phyloP scores from a whole-genome alignment of 108 stramenopile species.

The Discostella pseudostelligera region DNA sequence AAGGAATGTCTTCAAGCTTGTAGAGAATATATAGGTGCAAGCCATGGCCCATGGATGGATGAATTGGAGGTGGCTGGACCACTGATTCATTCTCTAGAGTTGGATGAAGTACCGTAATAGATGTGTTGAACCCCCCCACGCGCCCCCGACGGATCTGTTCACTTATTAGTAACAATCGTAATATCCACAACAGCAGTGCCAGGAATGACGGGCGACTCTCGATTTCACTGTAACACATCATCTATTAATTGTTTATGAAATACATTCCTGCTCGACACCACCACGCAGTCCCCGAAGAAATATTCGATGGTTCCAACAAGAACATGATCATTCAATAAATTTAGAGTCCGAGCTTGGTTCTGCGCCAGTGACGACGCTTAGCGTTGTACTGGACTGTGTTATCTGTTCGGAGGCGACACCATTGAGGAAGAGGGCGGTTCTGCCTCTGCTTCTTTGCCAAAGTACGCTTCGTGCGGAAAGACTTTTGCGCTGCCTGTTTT shows the following conservation, averaged over 20 bases:
- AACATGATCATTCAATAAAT: too few species aligned
- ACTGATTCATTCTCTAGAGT: too few species aligned
- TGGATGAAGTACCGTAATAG: too few species aligned
- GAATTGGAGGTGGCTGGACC: too few species aligned
- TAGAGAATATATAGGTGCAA: too few species aligned
- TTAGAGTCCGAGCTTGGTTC: constrained; percentile 99
- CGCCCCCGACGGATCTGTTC: too few species aligned
- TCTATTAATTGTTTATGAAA: constrained; percentile 20
- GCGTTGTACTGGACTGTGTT: constrained; percentile 99
- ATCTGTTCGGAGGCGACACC: constrained; percentile 98
- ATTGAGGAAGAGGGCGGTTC: constrained; percentile 99
- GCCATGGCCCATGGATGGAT: too few species aligned
- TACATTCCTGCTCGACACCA: constrained; percentile 7
- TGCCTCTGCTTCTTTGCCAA: constrained; percentile 99
- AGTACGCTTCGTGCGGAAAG: constrained; percentile 98
- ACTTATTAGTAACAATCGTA: too few species aligned
- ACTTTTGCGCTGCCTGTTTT: constrained; percentile 98
- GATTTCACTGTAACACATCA: constrained; percentile 6
- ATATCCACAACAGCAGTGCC: too few species aligned
- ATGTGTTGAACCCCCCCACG: too few species aligned
- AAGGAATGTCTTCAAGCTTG: too few species aligned
- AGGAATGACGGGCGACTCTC: too few species aligned
- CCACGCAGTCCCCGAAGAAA: background rate
- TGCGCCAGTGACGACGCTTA: constrained; percentile 99
- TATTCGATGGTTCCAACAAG: constrained; percentile 9